Conservation (phyloP, 2,329 filamentous ascomycete genomes). For the Scedosporium aurantiacum region DNA sequence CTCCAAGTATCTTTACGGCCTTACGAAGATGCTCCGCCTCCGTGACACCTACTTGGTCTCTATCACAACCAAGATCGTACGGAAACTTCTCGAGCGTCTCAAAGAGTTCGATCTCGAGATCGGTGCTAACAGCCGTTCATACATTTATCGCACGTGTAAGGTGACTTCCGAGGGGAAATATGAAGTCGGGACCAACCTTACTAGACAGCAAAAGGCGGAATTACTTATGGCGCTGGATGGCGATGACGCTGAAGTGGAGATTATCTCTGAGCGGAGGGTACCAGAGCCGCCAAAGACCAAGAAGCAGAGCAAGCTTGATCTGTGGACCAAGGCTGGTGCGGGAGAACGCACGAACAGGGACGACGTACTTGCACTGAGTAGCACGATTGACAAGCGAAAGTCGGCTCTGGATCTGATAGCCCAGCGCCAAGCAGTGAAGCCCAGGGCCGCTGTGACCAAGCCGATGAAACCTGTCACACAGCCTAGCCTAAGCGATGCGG, state of each 20-base stretch:
- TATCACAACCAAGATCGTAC: conserved; percentile 70
- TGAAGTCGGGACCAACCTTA: conserved; percentile 66
- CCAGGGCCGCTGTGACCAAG: conserved; percentile 12
- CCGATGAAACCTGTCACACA: conserved; percentile 12
- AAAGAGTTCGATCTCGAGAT: conserved; percentile 66
- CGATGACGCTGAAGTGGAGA: conserved; percentile 32
- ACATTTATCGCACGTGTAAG: conserved; percentile 57
- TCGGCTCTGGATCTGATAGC: conserved; percentile 34
- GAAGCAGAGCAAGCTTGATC: conserved; percentile 49
- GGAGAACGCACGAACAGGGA: conserved; percentile 26
- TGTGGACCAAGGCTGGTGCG: conserved; percentile 9
- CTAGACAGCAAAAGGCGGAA: conserved; percentile 73
- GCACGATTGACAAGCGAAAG: conserved; percentile 30
- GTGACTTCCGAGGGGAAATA: conserved; percentile 38
- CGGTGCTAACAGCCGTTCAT: conserved; percentile 43
- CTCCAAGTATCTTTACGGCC: conserved; percentile 28
- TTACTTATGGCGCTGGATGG: conserved; percentile 54
- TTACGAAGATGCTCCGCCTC: conserved; percentile 82
- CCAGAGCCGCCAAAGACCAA: conserved; percentile 23
- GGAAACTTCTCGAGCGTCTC: conserved; percentile 75
- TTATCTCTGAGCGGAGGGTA: conserved; percentile 4
- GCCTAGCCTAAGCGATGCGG: conserved; percentile 19
- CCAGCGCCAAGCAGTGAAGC: conserved; percentile 20
- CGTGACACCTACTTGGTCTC: conserved; percentile 78
- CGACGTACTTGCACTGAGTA: conserved; percentile 35